A percentile compares a stretch with the other conserved stretches of the same genome.
Evolutionary conservation across 31 red algal species (phyloP).

Genomic region (Odonthalia washingtoniensis): DNA sequence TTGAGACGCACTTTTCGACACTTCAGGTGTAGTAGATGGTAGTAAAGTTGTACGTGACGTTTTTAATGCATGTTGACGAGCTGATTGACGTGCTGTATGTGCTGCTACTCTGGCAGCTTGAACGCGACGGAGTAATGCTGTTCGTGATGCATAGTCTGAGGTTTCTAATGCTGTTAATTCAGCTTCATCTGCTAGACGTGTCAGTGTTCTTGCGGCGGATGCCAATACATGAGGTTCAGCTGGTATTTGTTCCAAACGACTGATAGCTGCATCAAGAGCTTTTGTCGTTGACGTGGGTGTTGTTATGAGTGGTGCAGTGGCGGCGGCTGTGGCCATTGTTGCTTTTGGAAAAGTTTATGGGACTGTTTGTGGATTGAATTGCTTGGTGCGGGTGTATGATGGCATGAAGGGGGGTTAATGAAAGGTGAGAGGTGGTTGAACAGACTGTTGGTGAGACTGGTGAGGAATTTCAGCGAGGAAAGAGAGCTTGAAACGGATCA

Average conservation of each 20-base stretch:
- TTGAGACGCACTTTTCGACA: background rate
- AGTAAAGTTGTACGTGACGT: conserved; percentile 39
- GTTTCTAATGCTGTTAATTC: conserved; percentile 52
- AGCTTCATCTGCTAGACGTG: conserved; percentile 56
- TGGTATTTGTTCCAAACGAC: background rate
- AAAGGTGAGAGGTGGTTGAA: no score
- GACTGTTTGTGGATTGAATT: no score
- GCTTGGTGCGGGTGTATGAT: no score
- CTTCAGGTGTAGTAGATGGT: background rate
- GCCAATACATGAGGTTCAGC: background rate
- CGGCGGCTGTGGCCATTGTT: background rate
- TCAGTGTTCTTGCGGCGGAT: conserved; percentile 29
- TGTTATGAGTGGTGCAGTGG: conserved; percentile 12
- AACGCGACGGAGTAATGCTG: conserved; percentile 17
- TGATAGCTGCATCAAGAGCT: conserved; percentile 39
- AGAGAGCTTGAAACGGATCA: no score
- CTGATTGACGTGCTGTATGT: conserved; percentile 34
- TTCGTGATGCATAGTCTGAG: conserved; percentile 10
- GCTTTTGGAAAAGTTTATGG: background rate
- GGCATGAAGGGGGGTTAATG: no score
- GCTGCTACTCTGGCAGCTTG: conserved; percentile 38
- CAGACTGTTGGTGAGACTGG: no score
- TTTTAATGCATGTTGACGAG: conserved; percentile 34
- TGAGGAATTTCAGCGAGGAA: no score
- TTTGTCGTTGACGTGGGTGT: conserved; percentile 21